A percentile compares a stretch with the other conserved stretches of the same genome.
Conservation (phyloP, 306 rosid genomes). For the Vigna radiata region DNA sequence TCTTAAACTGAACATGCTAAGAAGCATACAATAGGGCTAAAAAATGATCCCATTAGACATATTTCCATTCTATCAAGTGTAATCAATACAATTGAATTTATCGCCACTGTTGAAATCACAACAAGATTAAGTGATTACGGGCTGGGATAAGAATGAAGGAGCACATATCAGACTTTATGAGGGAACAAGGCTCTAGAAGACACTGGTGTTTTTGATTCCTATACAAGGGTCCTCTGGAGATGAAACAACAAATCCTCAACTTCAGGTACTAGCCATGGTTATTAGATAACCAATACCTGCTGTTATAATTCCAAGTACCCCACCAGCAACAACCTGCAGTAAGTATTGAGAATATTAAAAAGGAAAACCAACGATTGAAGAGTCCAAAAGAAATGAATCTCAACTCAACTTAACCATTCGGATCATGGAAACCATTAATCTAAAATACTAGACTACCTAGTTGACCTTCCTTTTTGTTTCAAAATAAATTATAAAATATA, state of each 20-base stretch:
- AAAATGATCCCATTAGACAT: constrained; percentile 33
- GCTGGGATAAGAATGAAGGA: constrained; percentile 38
- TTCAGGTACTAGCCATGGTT: constrained; percentile 43
- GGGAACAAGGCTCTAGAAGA: constrained; percentile 23
- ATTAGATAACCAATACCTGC: constrained; percentile 66
- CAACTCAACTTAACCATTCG: constrained; percentile 35
- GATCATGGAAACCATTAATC: constrained; percentile 7
- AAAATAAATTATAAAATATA: background rate
- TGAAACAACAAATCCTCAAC: constrained; percentile 44
- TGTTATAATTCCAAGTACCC: constrained; percentile 75
- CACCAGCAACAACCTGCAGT: constrained; percentile 90
- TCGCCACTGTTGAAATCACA: constrained; percentile 36
- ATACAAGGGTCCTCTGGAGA: constrained; percentile 35
- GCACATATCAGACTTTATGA: constrained; percentile 32
- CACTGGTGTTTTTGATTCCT: constrained; percentile 43
- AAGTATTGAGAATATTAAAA: constrained; percentile 39
- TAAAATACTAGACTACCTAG: background rate
- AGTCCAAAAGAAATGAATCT: constrained; percentile 2
- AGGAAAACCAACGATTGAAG: constrained; percentile 3
- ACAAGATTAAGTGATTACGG: constrained; percentile 39
- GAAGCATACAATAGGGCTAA: constrained; percentile 1
- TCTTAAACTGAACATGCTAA: constrained; percentile 20
- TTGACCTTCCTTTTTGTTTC: background rate
- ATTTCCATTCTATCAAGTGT: constrained; percentile 33
- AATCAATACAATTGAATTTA: constrained; percentile 46